Evolutionary conservation across 1,284 basidiomycete species (phyloP).

Genomic region (Cutaneotrichosporon cavernicola): DNA sequence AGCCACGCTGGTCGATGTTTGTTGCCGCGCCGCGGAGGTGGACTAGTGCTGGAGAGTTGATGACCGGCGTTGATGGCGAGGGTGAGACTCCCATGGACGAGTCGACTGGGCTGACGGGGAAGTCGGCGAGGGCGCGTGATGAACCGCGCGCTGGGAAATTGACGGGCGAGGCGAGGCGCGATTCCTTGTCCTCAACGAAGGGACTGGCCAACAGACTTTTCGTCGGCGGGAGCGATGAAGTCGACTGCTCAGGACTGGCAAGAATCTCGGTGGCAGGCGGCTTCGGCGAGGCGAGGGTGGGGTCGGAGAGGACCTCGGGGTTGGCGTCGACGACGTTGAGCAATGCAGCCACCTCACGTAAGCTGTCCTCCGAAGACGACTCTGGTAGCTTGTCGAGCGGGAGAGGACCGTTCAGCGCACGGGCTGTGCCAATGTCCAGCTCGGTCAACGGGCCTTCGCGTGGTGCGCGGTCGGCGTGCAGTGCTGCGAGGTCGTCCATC

Average conservation of each 20-base stretch:
- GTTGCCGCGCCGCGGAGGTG: slow-evolving; percentile 7
- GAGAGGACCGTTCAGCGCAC: slow-evolving; percentile 5
- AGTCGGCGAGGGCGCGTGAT: neutral
- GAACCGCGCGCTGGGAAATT: slow-evolving; percentile 5
- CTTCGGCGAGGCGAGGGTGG: neutral
- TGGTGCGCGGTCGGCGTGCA: neutral
- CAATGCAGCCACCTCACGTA: slow-evolving; percentile 14
- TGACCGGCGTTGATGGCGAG: neutral
- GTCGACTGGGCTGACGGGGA: neutral
- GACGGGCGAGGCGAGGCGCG: slow-evolving; percentile 40
- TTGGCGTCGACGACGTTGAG: slow-evolving; percentile 18
- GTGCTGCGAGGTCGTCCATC: slow-evolving; percentile 8
- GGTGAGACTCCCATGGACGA: neutral
- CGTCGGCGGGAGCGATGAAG: neutral
- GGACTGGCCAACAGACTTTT: neutral
- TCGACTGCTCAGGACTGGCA: neutral
- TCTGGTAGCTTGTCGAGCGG: neutral
- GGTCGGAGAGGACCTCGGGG: slow-evolving; percentile 12
- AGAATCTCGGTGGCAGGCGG: neutral
- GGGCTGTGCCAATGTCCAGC: slow-evolving; percentile 11
- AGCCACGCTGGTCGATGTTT: slow-evolving; percentile 42
- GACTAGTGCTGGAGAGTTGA: neutral
- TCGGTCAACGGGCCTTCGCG: slow-evolving; percentile 5
- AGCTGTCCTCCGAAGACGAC: neutral
- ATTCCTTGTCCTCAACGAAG: slow-evolving; percentile 2